Percentiles rank a stretch among this genome's conserved stretches.
These are phyloP conservation scores for Colletotrichum brevisporum DNA, from an alignment of 2,329 filamentous ascomycete genomes.

Conservation along the genomic window DNA sequence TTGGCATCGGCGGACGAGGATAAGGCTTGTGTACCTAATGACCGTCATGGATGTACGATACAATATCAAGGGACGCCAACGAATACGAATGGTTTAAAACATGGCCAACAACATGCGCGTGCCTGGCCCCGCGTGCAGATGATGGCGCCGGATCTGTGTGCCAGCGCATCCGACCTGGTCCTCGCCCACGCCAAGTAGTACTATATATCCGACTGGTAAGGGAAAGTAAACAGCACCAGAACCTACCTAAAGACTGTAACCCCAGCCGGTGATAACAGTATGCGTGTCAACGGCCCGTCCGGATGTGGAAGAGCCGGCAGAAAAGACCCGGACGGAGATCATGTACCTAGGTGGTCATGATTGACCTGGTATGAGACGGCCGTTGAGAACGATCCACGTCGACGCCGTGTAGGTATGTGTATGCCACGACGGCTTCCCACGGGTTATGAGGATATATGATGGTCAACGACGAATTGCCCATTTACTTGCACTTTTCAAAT, in stretches of 20 bases:
- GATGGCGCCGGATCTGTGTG: slow-evolving; percentile 28
- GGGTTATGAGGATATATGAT: background rate
- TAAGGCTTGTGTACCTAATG: background rate
- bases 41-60: slow-evolving; percentile 14
- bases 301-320: slow-evolving; percentile 14
- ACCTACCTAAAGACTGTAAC: background rate
- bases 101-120: slow-evolving; percentile 23
- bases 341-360: slow-evolving; percentile 16
- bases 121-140: slow-evolving; percentile 27
- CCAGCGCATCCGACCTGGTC: slow-evolving; percentile 28
- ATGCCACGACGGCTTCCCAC: background rate
- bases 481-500: slow-evolving; percentile 7
- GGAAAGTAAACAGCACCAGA: background rate
- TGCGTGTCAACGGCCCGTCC: background rate
- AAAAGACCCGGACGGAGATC: slow-evolving; percentile 8
- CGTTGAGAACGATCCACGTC: slow-evolving; percentile 20
- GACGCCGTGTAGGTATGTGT: slow-evolving; percentile 1
- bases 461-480: background rate
- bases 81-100: background rate
- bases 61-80: background rate
- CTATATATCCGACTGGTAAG: background rate
- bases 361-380: slow-evolving; percentile 9
- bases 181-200: slow-evolving; percentile 1
- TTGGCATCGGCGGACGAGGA: background rate
- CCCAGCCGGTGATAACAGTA: background rate